Conservation (phyloP, 345 rosid genomes). For the Physaria fendleri region DNA sequence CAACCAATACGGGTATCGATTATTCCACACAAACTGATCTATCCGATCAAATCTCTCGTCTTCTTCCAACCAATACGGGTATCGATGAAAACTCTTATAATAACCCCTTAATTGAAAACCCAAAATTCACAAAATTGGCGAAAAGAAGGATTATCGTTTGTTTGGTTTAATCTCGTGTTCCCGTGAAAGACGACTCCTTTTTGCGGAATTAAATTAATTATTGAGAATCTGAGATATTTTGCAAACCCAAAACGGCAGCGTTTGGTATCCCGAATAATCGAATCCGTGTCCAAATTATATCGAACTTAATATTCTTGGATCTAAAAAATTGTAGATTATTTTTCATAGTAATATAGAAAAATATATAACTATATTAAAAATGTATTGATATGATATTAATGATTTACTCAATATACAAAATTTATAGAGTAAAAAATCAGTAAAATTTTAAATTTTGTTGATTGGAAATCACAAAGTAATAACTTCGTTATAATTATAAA, state of each 20-base stretch:
- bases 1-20: not conserved
- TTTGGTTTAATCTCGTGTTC: conserved; percentile 8
- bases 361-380: not conserved
- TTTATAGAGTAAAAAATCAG: not conserved
- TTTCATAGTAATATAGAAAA: too few relatives aligned
- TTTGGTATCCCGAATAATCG: too few relatives aligned
- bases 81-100: not conserved
- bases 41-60: conserved; percentile 3
- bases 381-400: too few relatives aligned
- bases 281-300: too few relatives aligned
- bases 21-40: too few relatives aligned
- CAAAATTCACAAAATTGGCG: conserved; percentile 13
- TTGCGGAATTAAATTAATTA: not conserved
- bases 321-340: too few relatives aligned
- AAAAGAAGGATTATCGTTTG: not conserved
- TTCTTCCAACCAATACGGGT: not conserved
- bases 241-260: not conserved
- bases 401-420: too few relatives aligned
- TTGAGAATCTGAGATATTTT: not conserved
- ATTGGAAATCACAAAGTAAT: not conserved
- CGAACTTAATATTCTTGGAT: too few relatives aligned
- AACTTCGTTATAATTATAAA: not conserved
- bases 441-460: not conserved
- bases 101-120: conserved; percentile 4
- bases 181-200: conserved; percentile 24